Evolutionary conservation across 768 basidiomycete genomes (phyloP), one percentile per base, ranked within the genome.

Genomic region (Roridomyces roridus): DNA sequence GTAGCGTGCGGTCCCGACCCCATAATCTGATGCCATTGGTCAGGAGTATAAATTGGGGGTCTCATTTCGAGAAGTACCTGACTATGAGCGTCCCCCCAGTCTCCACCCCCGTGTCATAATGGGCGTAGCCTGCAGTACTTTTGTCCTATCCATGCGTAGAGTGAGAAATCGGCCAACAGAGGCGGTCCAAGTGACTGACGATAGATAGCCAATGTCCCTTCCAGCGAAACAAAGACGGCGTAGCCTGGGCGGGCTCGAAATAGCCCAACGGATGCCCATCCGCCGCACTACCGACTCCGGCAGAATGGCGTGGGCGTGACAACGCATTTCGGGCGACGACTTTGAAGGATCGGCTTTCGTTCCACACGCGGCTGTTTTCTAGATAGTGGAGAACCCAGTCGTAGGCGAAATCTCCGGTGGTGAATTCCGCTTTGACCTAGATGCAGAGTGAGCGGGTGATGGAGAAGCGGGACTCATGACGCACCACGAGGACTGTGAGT

Each of bases 91-190:
- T 53, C 5, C 60, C 60, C 5, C 60, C 60, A 10, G 57, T 42
- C 23, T 61, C 60, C n/a, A 57, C 55, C 1, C 55, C 51, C 2
- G 60, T 57, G 31, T 62, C 60, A 20, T 62, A 62, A 29, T 62
- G 60, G 1, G 46, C 11, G n/a, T 49, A 62, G 1, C 60, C 60
- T 1, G 60, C 60, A 1, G 35, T 37, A 8, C 29, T 52, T 25
- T 62, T 62, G 25, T 44, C 45, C 55, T 62, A 36, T n/a, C 36
- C 18, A 29, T 51, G 12, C n/a, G n/a, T n/a, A 4, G 8, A 10
- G 44, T 9, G 37, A 37, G 6, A 12, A n/a, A 51, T 6, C 5
- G 24, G 8, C n/a, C n/a, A n/a, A 17, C 4, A 29, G 15, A 35
- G 35, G 6, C 17, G 25, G 35, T 29, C 21, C 4, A n/a, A 10